Evolutionary conservation across 371 early-diverging fungal species (phyloP).

Genomic region (Blakeslea trispora): DNA sequence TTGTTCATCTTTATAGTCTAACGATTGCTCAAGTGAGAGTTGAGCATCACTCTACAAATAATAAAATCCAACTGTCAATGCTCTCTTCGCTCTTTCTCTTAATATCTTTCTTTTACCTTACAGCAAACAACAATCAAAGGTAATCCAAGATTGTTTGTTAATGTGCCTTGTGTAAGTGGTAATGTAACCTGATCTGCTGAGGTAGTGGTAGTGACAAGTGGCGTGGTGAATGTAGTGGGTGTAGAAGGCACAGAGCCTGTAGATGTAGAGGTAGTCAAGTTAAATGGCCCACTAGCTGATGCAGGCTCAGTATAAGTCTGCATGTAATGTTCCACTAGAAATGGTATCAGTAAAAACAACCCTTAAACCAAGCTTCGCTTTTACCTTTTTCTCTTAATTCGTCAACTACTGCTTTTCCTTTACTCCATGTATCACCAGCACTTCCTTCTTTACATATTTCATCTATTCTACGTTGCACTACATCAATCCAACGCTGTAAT

Average conservation of each 20-base stretch:
- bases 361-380: no score
- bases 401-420: slow-evolving; percentile 70
- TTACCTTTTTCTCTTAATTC: slow-evolving; percentile 75
- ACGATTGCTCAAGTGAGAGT: slow-evolving; percentile 76
- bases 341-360: no score
- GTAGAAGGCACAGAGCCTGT: slow-evolving; percentile 31
- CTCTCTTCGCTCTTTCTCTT: no score
- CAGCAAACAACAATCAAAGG: slow-evolving; percentile 88
- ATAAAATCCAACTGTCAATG: no score
- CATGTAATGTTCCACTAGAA: slow-evolving; percentile 58
- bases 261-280: slow-evolving; percentile 41
- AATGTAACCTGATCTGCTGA: slow-evolving; percentile 64
- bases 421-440: slow-evolving; percentile 57
- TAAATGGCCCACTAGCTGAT: slow-evolving; percentile 26
- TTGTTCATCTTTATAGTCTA: slow-evolving; percentile 86
- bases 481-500: slow-evolving; percentile 79
- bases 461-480: slow-evolving; percentile 68
- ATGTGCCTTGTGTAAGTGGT: slow-evolving; percentile 80
- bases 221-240: slow-evolving; percentile 26
- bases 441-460: slow-evolving; percentile 63
- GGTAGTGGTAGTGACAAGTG: slow-evolving; percentile 50
- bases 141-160: slow-evolving; percentile 86
- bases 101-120: slow-evolving; percentile 63
- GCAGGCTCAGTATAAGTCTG: slow-evolving; percentile 62
- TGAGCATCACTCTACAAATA: slow-evolving; percentile 78